These are phyloP conservation scores for Avena eriantha DNA, from an alignment of 176 grass and related monocot species.

Conservation along the genomic window DNA sequence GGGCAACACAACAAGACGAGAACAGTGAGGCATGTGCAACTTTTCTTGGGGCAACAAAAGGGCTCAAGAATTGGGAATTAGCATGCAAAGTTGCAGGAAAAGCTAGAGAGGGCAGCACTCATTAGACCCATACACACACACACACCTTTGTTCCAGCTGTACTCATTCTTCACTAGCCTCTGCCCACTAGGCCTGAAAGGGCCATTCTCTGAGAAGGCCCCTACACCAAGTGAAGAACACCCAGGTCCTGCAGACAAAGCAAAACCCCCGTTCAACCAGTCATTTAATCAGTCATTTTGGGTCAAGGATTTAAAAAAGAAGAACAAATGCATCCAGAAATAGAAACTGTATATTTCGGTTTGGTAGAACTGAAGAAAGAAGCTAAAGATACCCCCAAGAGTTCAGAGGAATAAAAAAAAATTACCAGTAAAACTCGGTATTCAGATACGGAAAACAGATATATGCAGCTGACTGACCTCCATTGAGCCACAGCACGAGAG, in stretches of 20 bases:
- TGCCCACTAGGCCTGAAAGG: slow-evolving; percentile 92
- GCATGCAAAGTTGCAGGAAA: slow-evolving; percentile 43
- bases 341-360: not conserved
- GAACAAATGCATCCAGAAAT: no score
- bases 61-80: slow-evolving; percentile 36
- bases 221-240: slow-evolving; percentile 96
- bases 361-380: not conserved
- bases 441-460: not conserved
- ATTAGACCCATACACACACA: slow-evolving; percentile 10
- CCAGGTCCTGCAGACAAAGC: slow-evolving; percentile 70
- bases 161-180: slow-evolving; percentile 80
- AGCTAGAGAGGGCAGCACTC: slow-evolving; percentile 26
- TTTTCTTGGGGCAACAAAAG: slow-evolving; percentile 42
- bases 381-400: not conserved
- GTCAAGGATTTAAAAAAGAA: not conserved
- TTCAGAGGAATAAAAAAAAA: not conserved
- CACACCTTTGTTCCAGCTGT: slow-evolving; percentile 99
- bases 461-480: slow-evolving; percentile 59
- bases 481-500: slow-evolving; percentile 97
- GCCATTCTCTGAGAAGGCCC: slow-evolving; percentile 99
- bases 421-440: not conserved
- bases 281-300: slow-evolving; percentile 21
- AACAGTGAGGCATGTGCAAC: slow-evolving; percentile 35
- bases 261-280: slow-evolving; percentile 3
- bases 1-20: not conserved